These are phyloP conservation scores for Tricladium varicosporioides DNA, from an alignment of 2,329 filamentous ascomycete species.

Conservation along the genomic window DNA sequence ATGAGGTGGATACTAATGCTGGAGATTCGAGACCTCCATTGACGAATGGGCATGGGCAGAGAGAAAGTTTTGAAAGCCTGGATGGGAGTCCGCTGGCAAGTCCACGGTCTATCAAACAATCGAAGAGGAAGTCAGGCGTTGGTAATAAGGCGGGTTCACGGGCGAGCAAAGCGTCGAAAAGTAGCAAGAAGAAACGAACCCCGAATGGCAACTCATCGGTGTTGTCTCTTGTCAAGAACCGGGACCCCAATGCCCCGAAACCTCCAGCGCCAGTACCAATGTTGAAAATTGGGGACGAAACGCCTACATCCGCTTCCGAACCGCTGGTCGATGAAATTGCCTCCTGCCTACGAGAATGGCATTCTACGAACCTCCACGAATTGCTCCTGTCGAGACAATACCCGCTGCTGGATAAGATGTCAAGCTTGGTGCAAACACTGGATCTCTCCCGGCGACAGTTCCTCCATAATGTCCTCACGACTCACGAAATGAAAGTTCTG, in stretches of 20 bases:
- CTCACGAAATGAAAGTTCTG: slow-evolving; percentile 74
- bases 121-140: slow-evolving; percentile 11
- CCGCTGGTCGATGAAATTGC: slow-evolving; percentile 97
- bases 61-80: slow-evolving; percentile 12
- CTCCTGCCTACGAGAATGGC: slow-evolving; percentile 95
- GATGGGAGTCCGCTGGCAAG: slow-evolving; percentile 21
- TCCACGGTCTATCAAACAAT: slow-evolving; percentile 13
- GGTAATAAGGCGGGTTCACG: slow-evolving; percentile 1
- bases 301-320: slow-evolving; percentile 82
- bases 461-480: slow-evolving; percentile 88
- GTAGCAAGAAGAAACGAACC: slow-evolving; percentile 20
- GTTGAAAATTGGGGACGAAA: slow-evolving; percentile 97
- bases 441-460: slow-evolving; percentile 86
- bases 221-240: slow-evolving; percentile 48
- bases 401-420: slow-evolving; percentile 74
- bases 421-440: slow-evolving; percentile 75
- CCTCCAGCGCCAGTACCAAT: slow-evolving; percentile 93
- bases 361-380: slow-evolving; percentile 94
- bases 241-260: slow-evolving; percentile 67
- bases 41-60: slow-evolving; percentile 11
- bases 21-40: slow-evolving; percentile 6
- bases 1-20: slow-evolving; percentile 10
- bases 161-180: slow-evolving; percentile 16
- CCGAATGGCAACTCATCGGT: slow-evolving; percentile 24
- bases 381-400: slow-evolving; percentile 83